These are phyloP conservation scores for Penicillium coffeae DNA, from an alignment of 495 filamentous ascomycete species.

Conservation along the genomic window DNA sequence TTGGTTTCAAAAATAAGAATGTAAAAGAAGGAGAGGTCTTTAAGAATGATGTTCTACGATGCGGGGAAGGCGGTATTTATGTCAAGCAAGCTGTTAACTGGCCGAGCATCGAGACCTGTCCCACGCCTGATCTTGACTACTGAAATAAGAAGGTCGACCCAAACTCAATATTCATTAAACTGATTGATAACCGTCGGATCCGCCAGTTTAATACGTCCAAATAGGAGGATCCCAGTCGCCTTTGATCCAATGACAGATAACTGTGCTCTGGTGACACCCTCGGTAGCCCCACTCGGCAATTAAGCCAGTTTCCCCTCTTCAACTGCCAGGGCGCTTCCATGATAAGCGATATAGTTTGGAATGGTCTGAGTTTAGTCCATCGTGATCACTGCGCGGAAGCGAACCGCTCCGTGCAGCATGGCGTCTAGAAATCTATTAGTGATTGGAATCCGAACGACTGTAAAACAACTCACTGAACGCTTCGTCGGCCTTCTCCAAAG, in stretches of 20 bases:
- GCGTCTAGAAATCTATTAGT: constrained; percentile 19
- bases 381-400: constrained; percentile 50
- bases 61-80: too few relatives aligned
- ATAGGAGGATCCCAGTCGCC: too few relatives aligned
- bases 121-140: too few relatives aligned
- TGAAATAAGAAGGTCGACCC: too few relatives aligned
- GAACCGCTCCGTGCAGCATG: constrained; percentile 42
- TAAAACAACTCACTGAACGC: constrained; percentile 35
- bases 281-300: not conserved
- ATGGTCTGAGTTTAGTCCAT: constrained; percentile 51
- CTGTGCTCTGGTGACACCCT: not conserved
- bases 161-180: not conserved
- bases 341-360: too few relatives aligned
- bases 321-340: too few relatives aligned
- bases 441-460: not conserved
- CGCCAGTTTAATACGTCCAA: too few relatives aligned
- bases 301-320: not conserved
- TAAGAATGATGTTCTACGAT: not conserved
- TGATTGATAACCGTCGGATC: not conserved
- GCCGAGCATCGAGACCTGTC: too few relatives aligned
- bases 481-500: constrained; percentile 52
- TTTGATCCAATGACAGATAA: constrained; percentile 14
- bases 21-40: not conserved
- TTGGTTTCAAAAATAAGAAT: not conserved
- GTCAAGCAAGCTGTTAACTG: too few relatives aligned